Percentiles rank a stretch among this genome's conserved stretches.
phyloP scores from a whole-genome alignment of 2,329 filamentous ascomycete species.

The Neofusicoccum ribis region DNA sequence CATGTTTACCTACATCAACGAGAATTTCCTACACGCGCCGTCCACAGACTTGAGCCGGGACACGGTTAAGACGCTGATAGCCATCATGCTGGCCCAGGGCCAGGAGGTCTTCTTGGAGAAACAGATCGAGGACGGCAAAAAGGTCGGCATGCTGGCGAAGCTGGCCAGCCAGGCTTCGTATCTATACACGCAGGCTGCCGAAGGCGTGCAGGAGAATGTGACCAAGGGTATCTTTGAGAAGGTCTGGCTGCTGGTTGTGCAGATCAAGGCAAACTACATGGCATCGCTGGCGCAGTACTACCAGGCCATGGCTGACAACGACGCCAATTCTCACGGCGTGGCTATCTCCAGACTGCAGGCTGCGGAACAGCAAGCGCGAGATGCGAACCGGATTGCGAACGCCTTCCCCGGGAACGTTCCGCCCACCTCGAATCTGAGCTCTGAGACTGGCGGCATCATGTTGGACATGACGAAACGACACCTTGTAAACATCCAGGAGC shows the following conservation, averaged over 20 bases:
- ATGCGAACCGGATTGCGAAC: constrained; percentile 74
- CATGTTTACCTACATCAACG: constrained; percentile 99
- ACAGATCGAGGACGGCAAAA: constrained; percentile 89
- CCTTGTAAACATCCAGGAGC: constrained; percentile 75
- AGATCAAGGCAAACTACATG: constrained; percentile 84
- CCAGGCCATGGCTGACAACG: constrained; percentile 87
- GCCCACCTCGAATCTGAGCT: constrained; percentile 76
- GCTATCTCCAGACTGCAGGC: constrained; percentile 80
- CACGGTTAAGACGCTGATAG: constrained; percentile 91
- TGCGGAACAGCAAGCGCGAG: constrained; percentile 75
- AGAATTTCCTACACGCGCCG: constrained; percentile 96
- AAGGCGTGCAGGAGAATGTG: constrained; percentile 91
- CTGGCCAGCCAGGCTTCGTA: constrained; percentile 87
- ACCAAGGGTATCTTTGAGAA: constrained; percentile 91
- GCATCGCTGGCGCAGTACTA: constrained; percentile 88
- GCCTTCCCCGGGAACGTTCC: constrained; percentile 79
- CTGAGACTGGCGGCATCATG: constrained; percentile 73
- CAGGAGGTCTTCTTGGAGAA: constrained; percentile 98
- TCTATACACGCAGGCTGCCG: constrained; percentile 81
- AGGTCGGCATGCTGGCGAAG: constrained; percentile 87
- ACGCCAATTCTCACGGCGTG: constrained; percentile 81
- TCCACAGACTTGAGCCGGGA: constrained; percentile 95
- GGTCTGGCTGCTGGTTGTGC: constrained; percentile 81
- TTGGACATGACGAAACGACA: constrained; percentile 85
- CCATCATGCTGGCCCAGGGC: constrained; percentile 89